Base-by-base conservation (phyloP, 306 rosid genomes). In the Corylus avellana region DNA sequence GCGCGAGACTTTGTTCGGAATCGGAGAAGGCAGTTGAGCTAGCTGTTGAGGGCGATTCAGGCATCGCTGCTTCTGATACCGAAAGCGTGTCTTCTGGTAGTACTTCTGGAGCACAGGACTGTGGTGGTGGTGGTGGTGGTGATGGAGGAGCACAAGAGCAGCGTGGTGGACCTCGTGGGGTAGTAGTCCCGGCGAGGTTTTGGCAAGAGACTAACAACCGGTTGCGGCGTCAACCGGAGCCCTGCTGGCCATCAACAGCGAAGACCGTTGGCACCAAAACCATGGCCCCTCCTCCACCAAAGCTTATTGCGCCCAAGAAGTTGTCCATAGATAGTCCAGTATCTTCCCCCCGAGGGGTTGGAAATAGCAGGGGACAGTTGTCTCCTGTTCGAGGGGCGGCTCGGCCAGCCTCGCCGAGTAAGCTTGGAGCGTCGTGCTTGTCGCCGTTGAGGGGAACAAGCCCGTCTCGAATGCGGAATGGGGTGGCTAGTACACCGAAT, bases 61-160 rank as follows among this genome's bases (percentile, higher is more conserved):
- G 49, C 51, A 27, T 63, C 68, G 68, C 80, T 77, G 78, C 88
- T 61, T 91, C 93, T 35, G 97, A 93, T 85, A 79, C 77, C n/a
- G 99, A 89, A 48, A 95, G 98, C 54, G 88, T 87, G 11, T 91
- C 96, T 59, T 95, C 94, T 29, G 89, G 90, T 47, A 80, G 92
- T 70, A 86, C 85, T 74, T 81, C 85, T 2, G 87, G 86, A 64
- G 78, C 83, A 17, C 88, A 69, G 5, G 91, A 87, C 70, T 66
- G 22, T 14, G 53, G 73, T 3, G 78, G 87, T 10, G 72, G 75
- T 11, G 84, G 77, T 25, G 83, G 69, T 59, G 82, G 75, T 11
- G 84, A 78, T 27, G 83, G 69, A 55, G 82, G 57, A 58, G 77
- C 59, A 50, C 85, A 78, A 63, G 79, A 67, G 46, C 90, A 83